A percentile compares a stretch with the other conserved stretches of the same genome.
These are phyloP conservation scores for Canariomyces notabilis DNA, from an alignment of 2,329 filamentous ascomycete species.

Conservation along the genomic window DNA sequence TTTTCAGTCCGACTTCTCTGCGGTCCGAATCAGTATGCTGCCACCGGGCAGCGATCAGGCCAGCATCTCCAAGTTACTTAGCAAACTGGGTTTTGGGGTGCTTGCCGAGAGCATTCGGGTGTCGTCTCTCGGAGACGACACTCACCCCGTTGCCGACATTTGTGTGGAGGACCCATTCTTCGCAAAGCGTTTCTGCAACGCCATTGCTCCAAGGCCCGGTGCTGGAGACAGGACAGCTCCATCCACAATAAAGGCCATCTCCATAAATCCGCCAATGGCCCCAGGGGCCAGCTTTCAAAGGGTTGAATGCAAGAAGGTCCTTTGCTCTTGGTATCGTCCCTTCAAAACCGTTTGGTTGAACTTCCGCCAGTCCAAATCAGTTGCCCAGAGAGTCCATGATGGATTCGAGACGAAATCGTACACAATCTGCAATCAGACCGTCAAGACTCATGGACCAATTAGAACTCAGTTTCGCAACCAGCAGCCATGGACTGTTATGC, in stretches of 20 bases:
- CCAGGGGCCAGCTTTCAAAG: constrained; percentile 26
- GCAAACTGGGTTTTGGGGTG: constrained; percentile 13
- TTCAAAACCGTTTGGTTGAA: constrained; percentile 27
- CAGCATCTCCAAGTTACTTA: constrained; percentile 23
- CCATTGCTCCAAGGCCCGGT: too few species aligned
- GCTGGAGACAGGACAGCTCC: neutral
- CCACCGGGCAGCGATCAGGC: constrained; percentile 18
- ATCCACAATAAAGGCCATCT: constrained; percentile 1
- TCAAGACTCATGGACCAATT: constrained; percentile 12
- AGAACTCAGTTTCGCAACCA: constrained; percentile 6
- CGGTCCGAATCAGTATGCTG: constrained; percentile 31
- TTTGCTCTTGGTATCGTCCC: constrained; percentile 35
- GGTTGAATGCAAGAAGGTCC: constrained; percentile 33
- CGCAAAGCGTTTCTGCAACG: constrained; percentile 19
- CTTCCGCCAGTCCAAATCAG: constrained; percentile 21
- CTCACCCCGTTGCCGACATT: constrained; percentile 22
- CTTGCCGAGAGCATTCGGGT: constrained; percentile 16
- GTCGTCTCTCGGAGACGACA: neutral
- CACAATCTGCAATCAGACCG: constrained; percentile 21
- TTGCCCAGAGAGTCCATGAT: constrained; percentile 21
- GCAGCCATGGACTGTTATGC: constrained; percentile 23
- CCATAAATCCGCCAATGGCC: constrained; percentile 21
- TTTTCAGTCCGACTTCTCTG: constrained; percentile 35
- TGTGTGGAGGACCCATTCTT: constrained; percentile 27
- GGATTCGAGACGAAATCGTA: constrained; percentile 24